Evolutionary conservation across 768 basidiomycete genomes (phyloP).

Genomic region (Suillus placidus): DNA sequence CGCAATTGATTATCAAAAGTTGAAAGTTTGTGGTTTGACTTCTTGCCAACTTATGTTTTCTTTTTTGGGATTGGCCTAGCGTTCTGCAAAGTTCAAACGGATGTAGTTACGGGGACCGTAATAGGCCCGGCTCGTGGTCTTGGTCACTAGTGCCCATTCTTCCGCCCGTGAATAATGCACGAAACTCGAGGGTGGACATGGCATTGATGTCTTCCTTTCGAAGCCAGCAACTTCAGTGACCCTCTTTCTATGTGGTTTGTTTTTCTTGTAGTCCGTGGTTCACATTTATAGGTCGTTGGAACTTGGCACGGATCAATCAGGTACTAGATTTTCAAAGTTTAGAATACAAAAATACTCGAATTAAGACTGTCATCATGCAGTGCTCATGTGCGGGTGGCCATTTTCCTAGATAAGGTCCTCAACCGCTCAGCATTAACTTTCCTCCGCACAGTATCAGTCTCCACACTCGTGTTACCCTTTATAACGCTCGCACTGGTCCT

Average conservation of each 20-base stretch:
- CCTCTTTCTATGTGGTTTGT: background rate
- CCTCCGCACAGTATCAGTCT: conserved; percentile 72
- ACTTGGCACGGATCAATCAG: background rate
- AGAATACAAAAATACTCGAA: background rate
- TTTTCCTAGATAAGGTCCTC: conserved; percentile 59
- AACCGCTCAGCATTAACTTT: conserved; percentile 75
- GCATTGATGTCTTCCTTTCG: background rate
- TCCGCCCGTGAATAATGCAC: background rate
- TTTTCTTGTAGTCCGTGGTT: too few species aligned
- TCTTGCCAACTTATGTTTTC: too few species aligned
- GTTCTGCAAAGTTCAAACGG: background rate
- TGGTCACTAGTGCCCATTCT: background rate
- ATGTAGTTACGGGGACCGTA: background rate
- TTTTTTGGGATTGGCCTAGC: background rate
- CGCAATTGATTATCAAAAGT: too few species aligned
- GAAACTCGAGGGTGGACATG: background rate
- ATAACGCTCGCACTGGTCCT: conserved; percentile 53
- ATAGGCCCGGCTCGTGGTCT: background rate
- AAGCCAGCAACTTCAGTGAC: background rate
- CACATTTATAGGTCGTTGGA: background rate
- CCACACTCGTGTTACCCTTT: conserved; percentile 61
- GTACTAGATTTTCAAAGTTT: background rate
- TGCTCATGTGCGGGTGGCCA: conserved; percentile 31
- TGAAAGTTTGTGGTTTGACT: background rate
- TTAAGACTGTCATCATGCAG: background rate